phyloP scores from a whole-genome alignment of 1,139 yeast species.

The Suhomyces wounanorum region DNA sequence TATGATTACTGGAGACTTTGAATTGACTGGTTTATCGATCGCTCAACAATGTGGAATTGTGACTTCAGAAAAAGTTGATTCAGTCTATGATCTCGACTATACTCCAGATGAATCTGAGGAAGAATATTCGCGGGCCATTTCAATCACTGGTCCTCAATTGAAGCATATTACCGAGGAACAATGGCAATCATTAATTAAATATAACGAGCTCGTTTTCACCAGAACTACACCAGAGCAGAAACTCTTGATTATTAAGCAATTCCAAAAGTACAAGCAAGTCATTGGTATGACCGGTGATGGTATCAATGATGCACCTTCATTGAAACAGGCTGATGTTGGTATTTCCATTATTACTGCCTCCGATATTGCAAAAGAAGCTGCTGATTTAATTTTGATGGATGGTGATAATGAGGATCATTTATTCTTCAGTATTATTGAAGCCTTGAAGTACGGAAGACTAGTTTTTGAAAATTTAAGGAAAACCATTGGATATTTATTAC shows the following conservation, averaged over 20 bases:
- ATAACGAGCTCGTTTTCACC: conserved; percentile 50
- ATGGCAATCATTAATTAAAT: conserved; percentile 42
- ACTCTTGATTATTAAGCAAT: conserved; percentile 49
- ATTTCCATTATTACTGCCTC: conserved; percentile 54
- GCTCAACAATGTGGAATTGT: conserved; percentile 50
- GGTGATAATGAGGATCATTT: conserved; percentile 26
- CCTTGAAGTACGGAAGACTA: conserved; percentile 49
- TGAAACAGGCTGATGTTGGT: conserved; percentile 55
- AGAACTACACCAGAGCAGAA: conserved; percentile 60
- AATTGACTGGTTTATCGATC: conserved; percentile 54
- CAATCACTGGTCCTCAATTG: conserved; percentile 44
- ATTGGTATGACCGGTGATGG: conserved; percentile 60
- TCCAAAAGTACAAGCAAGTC: conserved; percentile 44
- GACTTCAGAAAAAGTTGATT: conserved; percentile 30
- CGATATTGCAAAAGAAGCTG: conserved; percentile 61
- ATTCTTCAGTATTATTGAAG: conserved; percentile 50
- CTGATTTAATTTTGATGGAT: conserved; percentile 48
- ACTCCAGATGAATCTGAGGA: conserved; percentile 10
- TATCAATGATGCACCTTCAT: conserved; percentile 55
- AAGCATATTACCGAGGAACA: conserved; percentile 38
- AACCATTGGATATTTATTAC: conserved; percentile 51
- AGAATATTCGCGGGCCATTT: conserved; percentile 26
- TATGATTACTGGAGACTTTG: conserved; percentile 60
- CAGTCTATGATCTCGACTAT: conserved; percentile 21
- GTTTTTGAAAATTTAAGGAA: conserved; percentile 55